phyloP scores from a whole-genome alignment of 768 basidiomycete genomes.

The Suillus decipiens region DNA sequence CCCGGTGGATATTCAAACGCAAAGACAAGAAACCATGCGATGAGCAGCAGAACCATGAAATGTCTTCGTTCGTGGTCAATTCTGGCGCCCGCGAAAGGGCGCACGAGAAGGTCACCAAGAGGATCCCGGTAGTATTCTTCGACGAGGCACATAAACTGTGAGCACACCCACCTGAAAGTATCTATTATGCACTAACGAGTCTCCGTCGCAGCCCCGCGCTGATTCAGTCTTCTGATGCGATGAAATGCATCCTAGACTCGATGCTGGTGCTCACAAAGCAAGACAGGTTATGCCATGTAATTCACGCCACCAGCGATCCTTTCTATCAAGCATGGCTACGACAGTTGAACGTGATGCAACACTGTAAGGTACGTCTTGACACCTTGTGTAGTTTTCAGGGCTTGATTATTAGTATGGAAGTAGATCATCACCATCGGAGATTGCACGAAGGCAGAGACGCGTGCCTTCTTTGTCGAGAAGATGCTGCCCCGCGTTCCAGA shows the following conservation, averaged over 20 bases:
- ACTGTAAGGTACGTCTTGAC: constrained; percentile 61
- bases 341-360: constrained; percentile 78
- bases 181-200: constrained; percentile 7
- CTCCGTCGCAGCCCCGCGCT: constrained; percentile 57
- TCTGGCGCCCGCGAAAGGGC: constrained; percentile 24
- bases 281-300: constrained; percentile 80
- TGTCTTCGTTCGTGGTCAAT: constrained; percentile 32
- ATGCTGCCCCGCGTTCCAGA: constrained; percentile 74
- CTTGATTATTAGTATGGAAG: not conserved
- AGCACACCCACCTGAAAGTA: constrained; percentile 21
- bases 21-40: constrained; percentile 24
- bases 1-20: constrained; percentile 31
- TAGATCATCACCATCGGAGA: constrained; percentile 82
- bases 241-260: constrained; percentile 84
- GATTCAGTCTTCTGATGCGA: constrained; percentile 75
- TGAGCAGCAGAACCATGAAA: constrained; percentile 32
- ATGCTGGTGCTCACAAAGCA: constrained; percentile 89
- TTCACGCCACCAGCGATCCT: constrained; percentile 81
- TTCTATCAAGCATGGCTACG: constrained; percentile 85
- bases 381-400: not conserved
- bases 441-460: constrained; percentile 71
- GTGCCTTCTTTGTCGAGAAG: constrained; percentile 62
- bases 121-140: constrained; percentile 78
- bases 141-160: constrained; percentile 87
- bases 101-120: constrained; percentile 51